These are phyloP conservation scores for Hyaloscypha finlandica DNA, from an alignment of 495 filamentous ascomycete genomes.

Conservation along the genomic window DNA sequence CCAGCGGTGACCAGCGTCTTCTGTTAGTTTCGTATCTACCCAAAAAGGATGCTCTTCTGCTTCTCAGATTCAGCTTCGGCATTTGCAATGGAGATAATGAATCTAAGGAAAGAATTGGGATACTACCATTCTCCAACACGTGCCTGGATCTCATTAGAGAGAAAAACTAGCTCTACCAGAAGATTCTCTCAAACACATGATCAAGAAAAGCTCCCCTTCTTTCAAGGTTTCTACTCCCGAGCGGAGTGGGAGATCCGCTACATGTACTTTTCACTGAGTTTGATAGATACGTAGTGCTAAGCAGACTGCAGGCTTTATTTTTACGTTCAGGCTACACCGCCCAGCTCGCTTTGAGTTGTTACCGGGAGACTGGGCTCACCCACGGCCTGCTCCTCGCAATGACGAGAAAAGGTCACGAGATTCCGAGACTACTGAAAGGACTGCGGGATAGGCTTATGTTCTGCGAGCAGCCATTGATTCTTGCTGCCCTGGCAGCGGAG, in stretches of 20 bases:
- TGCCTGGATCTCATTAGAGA: background rate
- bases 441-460: background rate
- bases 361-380: background rate
- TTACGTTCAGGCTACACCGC: background rate
- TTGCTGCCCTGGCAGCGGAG: background rate
- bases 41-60: background rate
- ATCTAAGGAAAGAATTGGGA: background rate
- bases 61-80: background rate
- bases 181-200: background rate
- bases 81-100: background rate
- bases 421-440: background rate
- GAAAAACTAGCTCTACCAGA: background rate
- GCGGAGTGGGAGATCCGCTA: background rate
- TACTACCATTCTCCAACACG: background rate
- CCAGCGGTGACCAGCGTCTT: background rate
- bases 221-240: background rate
- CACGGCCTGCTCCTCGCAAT: background rate
- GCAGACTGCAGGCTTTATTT: background rate
- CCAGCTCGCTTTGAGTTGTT: constrained; percentile 4
- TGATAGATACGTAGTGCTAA: background rate
- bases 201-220: background rate
- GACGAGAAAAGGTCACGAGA: background rate
- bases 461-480: background rate
- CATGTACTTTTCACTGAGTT: background rate
- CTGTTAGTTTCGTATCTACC: background rate